Percentiles rank a stretch among this genome's conserved stretches.
phyloP scores from a whole-genome alignment of 139 green algal species.

The Yamagishiella unicocca region DNA sequence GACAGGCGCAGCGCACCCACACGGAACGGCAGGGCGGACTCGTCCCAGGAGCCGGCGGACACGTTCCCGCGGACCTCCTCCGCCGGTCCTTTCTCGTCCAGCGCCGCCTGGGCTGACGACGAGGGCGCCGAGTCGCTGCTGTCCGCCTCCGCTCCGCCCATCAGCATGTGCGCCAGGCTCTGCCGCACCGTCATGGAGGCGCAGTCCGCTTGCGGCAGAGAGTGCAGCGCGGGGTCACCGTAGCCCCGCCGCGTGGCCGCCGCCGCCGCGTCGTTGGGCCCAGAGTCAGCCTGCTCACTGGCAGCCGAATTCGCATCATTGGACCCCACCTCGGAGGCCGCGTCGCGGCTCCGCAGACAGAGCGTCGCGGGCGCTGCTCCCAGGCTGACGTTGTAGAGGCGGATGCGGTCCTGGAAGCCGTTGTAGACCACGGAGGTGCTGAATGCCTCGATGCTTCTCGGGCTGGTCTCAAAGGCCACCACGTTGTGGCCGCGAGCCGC shows the following conservation, averaged over 20 bases:
- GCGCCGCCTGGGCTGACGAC: no score
- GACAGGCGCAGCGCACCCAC: constrained; percentile 72
- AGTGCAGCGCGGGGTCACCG: constrained; percentile 11
- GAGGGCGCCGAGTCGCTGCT: no score
- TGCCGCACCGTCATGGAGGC: constrained; percentile 1
- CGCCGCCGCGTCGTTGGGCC: constrained; percentile 10
- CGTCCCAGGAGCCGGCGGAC: neutral
- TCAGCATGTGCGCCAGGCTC: constrained; percentile 45
- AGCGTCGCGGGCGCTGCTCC: constrained; percentile 53
- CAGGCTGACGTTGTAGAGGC: constrained; percentile 64
- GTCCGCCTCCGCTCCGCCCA: constrained; percentile 7
- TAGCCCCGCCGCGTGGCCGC: constrained; percentile 43
- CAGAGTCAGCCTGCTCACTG: no score
- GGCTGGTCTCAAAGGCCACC: constrained; percentile 81
- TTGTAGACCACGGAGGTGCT: constrained; percentile 75
- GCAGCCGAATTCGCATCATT: neutral
- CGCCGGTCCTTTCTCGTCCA: no score
- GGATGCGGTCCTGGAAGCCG: constrained; percentile 74
- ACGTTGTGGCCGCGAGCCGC: constrained; percentile 78
- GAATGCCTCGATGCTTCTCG: constrained; percentile 67
- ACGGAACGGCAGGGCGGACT: neutral
- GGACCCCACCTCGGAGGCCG: neutral
- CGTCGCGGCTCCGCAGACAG: constrained; percentile 43
- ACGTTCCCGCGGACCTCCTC: neutral
- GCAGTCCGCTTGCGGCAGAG: constrained; percentile 1